phyloP scores from a whole-genome alignment of 2,329 filamentous ascomycete genomes.

The Pseudogymnoascus sp. region DNA sequence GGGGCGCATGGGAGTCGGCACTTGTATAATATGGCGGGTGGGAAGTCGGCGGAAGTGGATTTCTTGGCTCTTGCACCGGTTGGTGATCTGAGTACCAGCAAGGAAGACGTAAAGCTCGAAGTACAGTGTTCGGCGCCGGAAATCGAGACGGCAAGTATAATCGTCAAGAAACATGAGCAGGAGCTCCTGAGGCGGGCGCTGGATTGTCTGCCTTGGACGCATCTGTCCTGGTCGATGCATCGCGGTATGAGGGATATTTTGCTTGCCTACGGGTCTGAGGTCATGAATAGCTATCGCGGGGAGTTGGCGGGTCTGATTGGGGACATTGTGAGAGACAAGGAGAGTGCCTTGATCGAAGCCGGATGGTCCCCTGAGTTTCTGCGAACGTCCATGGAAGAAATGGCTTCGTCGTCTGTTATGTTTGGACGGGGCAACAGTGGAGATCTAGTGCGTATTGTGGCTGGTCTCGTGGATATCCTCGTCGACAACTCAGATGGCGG shows the following conservation, averaged over 20 bases:
- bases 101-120: conserved; percentile 16
- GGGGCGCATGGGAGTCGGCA: conserved; percentile 30
- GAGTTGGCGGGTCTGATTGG: conserved; percentile 22
- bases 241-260: conserved; percentile 31
- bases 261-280: conserved; percentile 25
- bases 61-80: conserved; percentile 21
- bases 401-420: conserved; percentile 28
- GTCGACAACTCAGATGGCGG: conserved; percentile 14
- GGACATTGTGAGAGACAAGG: conserved; percentile 14
- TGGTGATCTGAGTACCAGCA: neutral
- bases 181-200: conserved; percentile 25
- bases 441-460: conserved; percentile 30
- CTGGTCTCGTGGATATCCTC: conserved; percentile 22
- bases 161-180: conserved; percentile 21
- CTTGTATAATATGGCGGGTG: conserved; percentile 32
- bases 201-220: conserved; percentile 31
- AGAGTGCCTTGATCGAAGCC: conserved; percentile 18
- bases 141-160: conserved; percentile 15
- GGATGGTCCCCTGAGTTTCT: conserved; percentile 30
- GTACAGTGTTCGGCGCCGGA: conserved; percentile 22
- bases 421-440: conserved; percentile 30
- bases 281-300: conserved; percentile 26
- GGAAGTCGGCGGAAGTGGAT: conserved; percentile 31
- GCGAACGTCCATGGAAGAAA: conserved; percentile 26
- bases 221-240: conserved; percentile 32